Percentiles rank a stretch among this genome's conserved stretches.
phyloP scores from a whole-genome alignment of 2,329 filamentous ascomycete genomes.

The Cladobotryum mycophilum region DNA sequence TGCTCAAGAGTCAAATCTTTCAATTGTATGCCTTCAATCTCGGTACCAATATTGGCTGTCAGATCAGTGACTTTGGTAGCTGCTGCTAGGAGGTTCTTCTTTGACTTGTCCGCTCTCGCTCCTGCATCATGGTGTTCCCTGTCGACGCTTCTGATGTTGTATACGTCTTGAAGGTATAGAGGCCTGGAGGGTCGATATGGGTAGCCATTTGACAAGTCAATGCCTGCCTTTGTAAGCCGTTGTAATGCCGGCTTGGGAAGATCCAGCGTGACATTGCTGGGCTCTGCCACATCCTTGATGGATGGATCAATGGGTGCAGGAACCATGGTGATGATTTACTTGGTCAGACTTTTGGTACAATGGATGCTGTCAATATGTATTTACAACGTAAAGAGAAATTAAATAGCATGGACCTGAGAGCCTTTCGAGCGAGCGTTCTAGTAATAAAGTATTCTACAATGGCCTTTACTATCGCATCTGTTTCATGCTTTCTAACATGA shows the following conservation, averaged over 20 bases:
- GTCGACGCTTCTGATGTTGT: slow-evolving; percentile 52
- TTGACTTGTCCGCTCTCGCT: slow-evolving; percentile 57
- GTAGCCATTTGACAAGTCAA: slow-evolving; percentile 65
- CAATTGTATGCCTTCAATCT: slow-evolving; percentile 57
- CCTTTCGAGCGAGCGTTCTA: too few species aligned
- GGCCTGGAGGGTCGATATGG: slow-evolving; percentile 63
- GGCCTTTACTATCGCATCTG: too few species aligned
- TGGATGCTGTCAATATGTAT: too few species aligned
- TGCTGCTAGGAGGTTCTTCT: slow-evolving; percentile 53
- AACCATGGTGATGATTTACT: slow-evolving; percentile 30
- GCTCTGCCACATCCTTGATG: slow-evolving; percentile 58
- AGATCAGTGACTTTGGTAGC: slow-evolving; percentile 58
- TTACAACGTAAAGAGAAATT: too few species aligned
- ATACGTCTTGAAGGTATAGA: slow-evolving; percentile 63
- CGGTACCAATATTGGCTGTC: slow-evolving; percentile 56
- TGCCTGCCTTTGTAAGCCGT: slow-evolving; percentile 60
- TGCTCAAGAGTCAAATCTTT: slow-evolving; percentile 55
- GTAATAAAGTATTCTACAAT: too few species aligned
- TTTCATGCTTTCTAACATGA: too few species aligned
- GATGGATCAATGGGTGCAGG: slow-evolving; percentile 54
- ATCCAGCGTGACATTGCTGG: slow-evolving; percentile 56
- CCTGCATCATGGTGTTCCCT: slow-evolving; percentile 56
- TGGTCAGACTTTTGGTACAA: too few species aligned
- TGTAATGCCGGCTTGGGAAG: slow-evolving; percentile 52
- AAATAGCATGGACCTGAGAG: too few species aligned